Evolutionary conservation across 2,329 filamentous ascomycete species (phyloP), one percentile per base, ranked within the genome.

Genomic region (Claviceps spartinae): DNA sequence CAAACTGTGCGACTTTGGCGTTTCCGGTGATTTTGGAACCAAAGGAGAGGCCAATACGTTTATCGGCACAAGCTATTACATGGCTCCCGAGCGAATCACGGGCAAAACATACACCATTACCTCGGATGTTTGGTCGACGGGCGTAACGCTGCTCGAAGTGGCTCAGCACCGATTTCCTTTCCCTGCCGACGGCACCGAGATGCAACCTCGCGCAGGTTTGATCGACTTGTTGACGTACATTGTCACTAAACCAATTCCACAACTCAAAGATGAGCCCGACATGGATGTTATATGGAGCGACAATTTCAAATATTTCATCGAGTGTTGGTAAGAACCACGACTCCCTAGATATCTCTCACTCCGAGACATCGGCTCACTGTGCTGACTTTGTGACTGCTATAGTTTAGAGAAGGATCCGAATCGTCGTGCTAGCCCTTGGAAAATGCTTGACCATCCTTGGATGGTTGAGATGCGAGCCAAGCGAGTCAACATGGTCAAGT

Each of bases 31-130:
- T 67, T 97, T 97, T 64, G 94, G 93, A 58, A 98, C 93, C 48
- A 97, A 98, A 69, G 93, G 93, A 51, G 93, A 97, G 66, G 93
- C 93, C 58, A 96, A 97, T 67, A 98, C 93, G 0, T 98, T 98
- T 64, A 98, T 98, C 64, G 93, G 93, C 57, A 98, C 93, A 13
- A 95, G 88, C 55, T 98, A 97, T 67, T 98, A 98, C 74, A 98
- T 98, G 93, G 93, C 93, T 4, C 93, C 93, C 0, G 93, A 98
- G 68, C 85, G 93, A 50, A 98, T 98, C 66, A 96, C 93, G 1
- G 93, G 93, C 54, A 88, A 97, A 72, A 91, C 86, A 48, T 98
- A 98, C 69, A 98, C 91, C 55, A 98, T 98, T 67, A 98, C 91
- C 2, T 95, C 89, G 7, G 93, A 98, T 61, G 93, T 98, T 52